Conservation (phyloP, 805 yeast species). For the Danielia oregonensis region DNA sequence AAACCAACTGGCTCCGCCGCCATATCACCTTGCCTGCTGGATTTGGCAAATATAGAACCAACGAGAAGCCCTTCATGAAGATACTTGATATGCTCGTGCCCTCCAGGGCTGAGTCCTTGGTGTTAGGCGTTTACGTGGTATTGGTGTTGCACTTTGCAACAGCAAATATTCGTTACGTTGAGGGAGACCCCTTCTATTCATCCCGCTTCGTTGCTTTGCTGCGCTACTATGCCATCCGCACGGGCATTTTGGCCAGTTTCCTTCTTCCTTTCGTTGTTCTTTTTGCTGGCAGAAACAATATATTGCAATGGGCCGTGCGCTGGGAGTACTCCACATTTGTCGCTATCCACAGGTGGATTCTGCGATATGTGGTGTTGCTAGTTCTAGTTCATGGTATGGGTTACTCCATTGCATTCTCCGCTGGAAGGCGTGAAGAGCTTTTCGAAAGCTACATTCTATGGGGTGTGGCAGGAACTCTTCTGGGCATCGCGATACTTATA, state of each 20-base stretch:
- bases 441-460: slow-evolving; percentile 19
- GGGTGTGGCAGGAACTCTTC: slow-evolving; percentile 40
- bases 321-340: slow-evolving; percentile 48
- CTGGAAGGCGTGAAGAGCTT: slow-evolving; percentile 4
- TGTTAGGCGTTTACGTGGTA: slow-evolving; percentile 6
- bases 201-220: slow-evolving; percentile 30
- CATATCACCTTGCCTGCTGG: slow-evolving; percentile 40
- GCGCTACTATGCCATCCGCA: slow-evolving; percentile 32
- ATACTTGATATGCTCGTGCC: slow-evolving; percentile 27
- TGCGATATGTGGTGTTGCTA: slow-evolving; percentile 42
- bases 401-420: slow-evolving; percentile 5
- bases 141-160: slow-evolving; percentile 3
- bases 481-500: slow-evolving; percentile 43
- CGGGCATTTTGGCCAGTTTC: slow-evolving; percentile 15
- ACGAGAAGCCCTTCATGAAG: slow-evolving; percentile 18
- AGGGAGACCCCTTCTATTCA: slow-evolving; percentile 12
- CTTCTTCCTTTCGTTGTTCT: slow-evolving; percentile 13
- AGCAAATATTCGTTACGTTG: slow-evolving; percentile 9
- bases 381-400: slow-evolving; percentile 39
- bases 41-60: slow-evolving; percentile 23
- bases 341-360: slow-evolving; percentile 55
- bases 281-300: slow-evolving; percentile 18
- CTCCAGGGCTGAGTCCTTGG: slow-evolving; percentile 12
- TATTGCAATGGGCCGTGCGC: slow-evolving; percentile 34
- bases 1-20: slow-evolving; percentile 30